A percentile compares a stretch with the other conserved stretches of the same genome.
Conservation (phyloP, 257 asterid genomes). For the Nicotiana noctiflora region DNA sequence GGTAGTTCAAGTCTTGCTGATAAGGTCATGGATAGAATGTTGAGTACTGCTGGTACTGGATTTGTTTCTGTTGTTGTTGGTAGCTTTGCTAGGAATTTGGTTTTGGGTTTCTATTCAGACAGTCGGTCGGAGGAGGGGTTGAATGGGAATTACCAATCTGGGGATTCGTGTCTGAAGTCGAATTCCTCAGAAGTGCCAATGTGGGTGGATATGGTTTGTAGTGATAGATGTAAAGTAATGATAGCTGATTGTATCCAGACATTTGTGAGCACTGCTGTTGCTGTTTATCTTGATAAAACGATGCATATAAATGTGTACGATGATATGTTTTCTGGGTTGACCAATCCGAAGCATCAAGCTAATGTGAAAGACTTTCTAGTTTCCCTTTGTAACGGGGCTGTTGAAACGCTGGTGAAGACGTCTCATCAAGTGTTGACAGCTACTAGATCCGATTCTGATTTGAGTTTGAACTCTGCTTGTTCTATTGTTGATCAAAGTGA, state of each 20-base stretch:
- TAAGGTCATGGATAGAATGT: constrained; percentile 64
- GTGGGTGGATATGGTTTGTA: constrained; percentile 52
- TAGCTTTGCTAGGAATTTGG: constrained; percentile 80
- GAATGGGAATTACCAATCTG: constrained; percentile 23
- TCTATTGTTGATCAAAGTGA: constrained; percentile 32
- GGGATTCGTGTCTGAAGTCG: constrained; percentile 13
- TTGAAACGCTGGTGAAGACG: constrained; percentile 84
- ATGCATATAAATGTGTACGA: constrained; percentile 78
- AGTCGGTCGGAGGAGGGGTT: constrained; percentile 27
- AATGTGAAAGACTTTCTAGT: constrained; percentile 55
- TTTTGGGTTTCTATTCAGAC: constrained; percentile 52
- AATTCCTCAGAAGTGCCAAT: constrained; percentile 30
- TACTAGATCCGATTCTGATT: constrained; percentile 35
- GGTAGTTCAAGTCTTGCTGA: constrained; percentile 38
- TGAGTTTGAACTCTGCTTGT: constrained; percentile 20
- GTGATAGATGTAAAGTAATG: constrained; percentile 55
- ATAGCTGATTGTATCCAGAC: constrained; percentile 72
- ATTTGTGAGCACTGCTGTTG: constrained; percentile 79
- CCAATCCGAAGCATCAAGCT: constrained; percentile 82
- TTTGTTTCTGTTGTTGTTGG: constrained; percentile 76
- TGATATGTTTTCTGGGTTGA: constrained; percentile 75
- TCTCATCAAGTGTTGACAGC: constrained; percentile 77
- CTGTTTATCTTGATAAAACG: constrained; percentile 87
- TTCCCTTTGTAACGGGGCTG: constrained; percentile 84
- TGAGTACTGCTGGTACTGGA: constrained; percentile 76